These are phyloP conservation scores for Talaromyces sp. DNA, from an alignment of 2,329 filamentous ascomycete genomes.

Conservation along the genomic window DNA sequence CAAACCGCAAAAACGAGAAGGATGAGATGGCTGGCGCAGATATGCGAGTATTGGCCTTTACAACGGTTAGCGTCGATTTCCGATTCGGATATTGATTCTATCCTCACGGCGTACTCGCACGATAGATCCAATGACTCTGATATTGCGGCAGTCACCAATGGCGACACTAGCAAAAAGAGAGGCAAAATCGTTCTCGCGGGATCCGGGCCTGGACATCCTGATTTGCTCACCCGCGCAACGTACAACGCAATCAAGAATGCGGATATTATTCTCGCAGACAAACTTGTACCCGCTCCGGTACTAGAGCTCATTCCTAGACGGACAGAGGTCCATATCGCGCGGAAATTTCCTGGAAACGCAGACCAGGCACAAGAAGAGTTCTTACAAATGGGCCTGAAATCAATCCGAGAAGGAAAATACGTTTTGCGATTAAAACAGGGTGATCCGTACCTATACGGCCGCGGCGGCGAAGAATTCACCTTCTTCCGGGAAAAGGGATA, in stretches of 20 bases:
- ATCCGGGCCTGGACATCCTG: constrained; percentile 87
- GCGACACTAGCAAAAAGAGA: constrained; percentile 28
- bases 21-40: constrained; percentile 89
- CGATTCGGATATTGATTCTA: constrained; percentile 71
- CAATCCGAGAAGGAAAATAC: constrained; percentile 65
- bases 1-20: constrained; percentile 73
- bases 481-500: constrained; percentile 75
- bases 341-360: constrained; percentile 96
- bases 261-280: constrained; percentile 52
- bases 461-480: constrained; percentile 86
- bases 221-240: constrained; percentile 71
- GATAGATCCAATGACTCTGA: constrained; percentile 24
- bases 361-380: constrained; percentile 91
- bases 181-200: constrained; percentile 85
- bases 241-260: constrained; percentile 48
- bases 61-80: constrained; percentile 73
- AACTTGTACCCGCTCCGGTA: constrained; percentile 68
- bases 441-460: constrained; percentile 93
- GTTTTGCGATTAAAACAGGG: constrained; percentile 93
- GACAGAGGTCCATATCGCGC: constrained; percentile 84
- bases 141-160: constrained; percentile 16
- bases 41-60: constrained; percentile 98
- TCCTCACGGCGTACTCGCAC: constrained; percentile 68
- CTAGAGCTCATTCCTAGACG: constrained; percentile 86
- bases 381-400: constrained; percentile 70